Evolutionary conservation across 169 alveolate genomes (phyloP).

Genomic region (Fabrea salina): DNA sequence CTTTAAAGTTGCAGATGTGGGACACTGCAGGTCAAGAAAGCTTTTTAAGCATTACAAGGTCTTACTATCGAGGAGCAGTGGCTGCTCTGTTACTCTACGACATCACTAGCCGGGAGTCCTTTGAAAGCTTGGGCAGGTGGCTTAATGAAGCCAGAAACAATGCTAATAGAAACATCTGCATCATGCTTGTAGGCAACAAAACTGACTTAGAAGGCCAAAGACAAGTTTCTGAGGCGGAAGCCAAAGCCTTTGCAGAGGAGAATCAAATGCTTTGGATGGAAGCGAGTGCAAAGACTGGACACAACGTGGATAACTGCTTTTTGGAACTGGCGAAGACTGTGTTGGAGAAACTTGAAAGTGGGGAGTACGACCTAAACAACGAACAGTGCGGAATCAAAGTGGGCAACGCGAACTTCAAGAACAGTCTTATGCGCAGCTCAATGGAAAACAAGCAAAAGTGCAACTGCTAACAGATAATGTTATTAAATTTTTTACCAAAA

Average conservation of each 20-base stretch:
- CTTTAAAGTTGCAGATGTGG: slow-evolving; percentile 93
- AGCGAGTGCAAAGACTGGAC: background rate
- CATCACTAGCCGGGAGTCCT: slow-evolving; percentile 92
- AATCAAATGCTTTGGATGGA: background rate
- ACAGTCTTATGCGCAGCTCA: background rate
- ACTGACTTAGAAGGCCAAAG: slow-evolving; percentile 90
- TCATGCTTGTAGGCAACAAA: slow-evolving; percentile 94
- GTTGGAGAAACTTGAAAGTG: slow-evolving; percentile 1
- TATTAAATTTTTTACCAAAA: background rate
- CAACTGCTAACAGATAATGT: background rate
- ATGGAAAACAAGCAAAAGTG: background rate
- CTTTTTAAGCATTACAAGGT: slow-evolving; percentile 93
- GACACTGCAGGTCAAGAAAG: slow-evolving; percentile 97
- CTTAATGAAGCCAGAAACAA: slow-evolving; percentile 92
- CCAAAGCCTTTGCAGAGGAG: slow-evolving; percentile 46
- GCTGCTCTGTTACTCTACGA: slow-evolving; percentile 97
- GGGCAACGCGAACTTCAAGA: slow-evolving; percentile 23
- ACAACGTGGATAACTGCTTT: slow-evolving; percentile 1
- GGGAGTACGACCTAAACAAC: slow-evolving; percentile 7
- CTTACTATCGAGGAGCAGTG: slow-evolving; percentile 98
- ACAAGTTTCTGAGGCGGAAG: slow-evolving; percentile 93
- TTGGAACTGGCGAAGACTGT: background rate
- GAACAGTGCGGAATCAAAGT: slow-evolving; percentile 33
- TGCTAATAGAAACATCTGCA: slow-evolving; percentile 92
- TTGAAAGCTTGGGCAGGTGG: slow-evolving; percentile 92